Evolutionary conservation across 768 basidiomycete species (phyloP).

Genomic region (Rhodotorula graminis): DNA sequence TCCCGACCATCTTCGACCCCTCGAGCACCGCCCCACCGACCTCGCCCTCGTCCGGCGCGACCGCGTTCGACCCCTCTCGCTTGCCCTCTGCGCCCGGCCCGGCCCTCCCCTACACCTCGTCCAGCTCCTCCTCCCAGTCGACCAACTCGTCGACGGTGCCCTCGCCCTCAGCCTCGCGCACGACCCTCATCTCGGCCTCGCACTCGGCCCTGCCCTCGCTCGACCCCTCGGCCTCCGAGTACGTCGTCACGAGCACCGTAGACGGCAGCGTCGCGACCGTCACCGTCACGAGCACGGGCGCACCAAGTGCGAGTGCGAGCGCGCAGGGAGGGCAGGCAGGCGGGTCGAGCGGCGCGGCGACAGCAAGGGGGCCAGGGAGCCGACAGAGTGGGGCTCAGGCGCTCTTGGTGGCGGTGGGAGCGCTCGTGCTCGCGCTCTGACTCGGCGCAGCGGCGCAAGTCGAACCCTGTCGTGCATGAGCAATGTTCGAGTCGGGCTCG

Average conservation of each 20-base stretch:
- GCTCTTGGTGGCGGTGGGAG: too few species aligned
- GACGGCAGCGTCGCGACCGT: slow-evolving; percentile 12
- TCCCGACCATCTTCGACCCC: slow-evolving; percentile 19
- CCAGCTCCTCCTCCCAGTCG: background rate
- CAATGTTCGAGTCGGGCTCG: too few species aligned
- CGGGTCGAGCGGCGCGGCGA: background rate
- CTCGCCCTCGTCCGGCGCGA: background rate
- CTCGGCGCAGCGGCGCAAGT: too few species aligned
- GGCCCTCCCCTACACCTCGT: slow-evolving; percentile 1
- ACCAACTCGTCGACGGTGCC: background rate
- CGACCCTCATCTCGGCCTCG: slow-evolving; percentile 21
- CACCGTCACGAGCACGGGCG: background rate
- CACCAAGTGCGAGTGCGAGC: too few species aligned
- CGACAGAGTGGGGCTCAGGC: too few species aligned
- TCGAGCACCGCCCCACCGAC: background rate
- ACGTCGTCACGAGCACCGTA: slow-evolving; percentile 4
- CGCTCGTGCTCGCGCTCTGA: too few species aligned
- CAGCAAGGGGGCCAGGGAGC: too few species aligned
- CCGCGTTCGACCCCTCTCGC: slow-evolving; percentile 5
- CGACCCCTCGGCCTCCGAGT: background rate
- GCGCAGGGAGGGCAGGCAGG: background rate
- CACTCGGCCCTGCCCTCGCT: background rate
- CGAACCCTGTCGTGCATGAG: too few species aligned
- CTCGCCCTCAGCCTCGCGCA: background rate
- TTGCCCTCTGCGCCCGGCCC: slow-evolving; percentile 5